Base-by-base conservation (phyloP, 2,329 filamentous ascomycete species). In the Elsinoe ampelina region DNA sequence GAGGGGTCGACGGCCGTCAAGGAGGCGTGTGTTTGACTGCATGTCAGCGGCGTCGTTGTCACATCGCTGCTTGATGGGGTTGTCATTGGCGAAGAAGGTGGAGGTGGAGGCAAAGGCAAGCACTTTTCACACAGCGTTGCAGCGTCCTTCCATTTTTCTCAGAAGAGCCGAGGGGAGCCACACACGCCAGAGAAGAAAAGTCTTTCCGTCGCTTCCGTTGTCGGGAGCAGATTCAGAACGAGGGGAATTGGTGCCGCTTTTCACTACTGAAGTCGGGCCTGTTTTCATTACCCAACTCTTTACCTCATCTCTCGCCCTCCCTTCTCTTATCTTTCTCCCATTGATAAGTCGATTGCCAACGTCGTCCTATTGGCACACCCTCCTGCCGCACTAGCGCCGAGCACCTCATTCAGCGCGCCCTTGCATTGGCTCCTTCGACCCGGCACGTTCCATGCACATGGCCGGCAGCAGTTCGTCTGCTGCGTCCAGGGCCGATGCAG, bases 281-380 rank as follows among this genome's bases (percentile, higher is more conserved):
- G 66, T 73, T 74, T 73, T 64, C 71, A 74, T 75, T 75, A 75
- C 68, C 70, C 70, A 74, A 74, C 67, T 68, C 66, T 68, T 75
- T 75, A 75, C 72, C 71, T 73, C 72, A 73, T 72, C 66, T 65
- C 67, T 68, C 67, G 63, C 57, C 56, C 61, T 66, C 68, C 64
- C 67, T 66, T 68, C 67, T 66, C 45, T 41, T 54, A 54, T 60
- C 51, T 55, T 51, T 58, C 57, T 54, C 48, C 30, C 57, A 61
- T 54, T 63, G 58, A 61, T 61, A 57, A 67, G 35, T 54, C 59
- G 63, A 42, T 64, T 65, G 66, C 66, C 60, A 63, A 65, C 64
- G 63, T 61, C 55, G 47, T 59, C 57, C 59, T 60, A 58, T 48
- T 62, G 59, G 34, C 58, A 60, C 56, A 57, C 59, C 52, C 50